These are phyloP conservation scores for Leccinum ponderosum DNA, from an alignment of 1,284 basidiomycete species.

Conservation along the genomic window DNA sequence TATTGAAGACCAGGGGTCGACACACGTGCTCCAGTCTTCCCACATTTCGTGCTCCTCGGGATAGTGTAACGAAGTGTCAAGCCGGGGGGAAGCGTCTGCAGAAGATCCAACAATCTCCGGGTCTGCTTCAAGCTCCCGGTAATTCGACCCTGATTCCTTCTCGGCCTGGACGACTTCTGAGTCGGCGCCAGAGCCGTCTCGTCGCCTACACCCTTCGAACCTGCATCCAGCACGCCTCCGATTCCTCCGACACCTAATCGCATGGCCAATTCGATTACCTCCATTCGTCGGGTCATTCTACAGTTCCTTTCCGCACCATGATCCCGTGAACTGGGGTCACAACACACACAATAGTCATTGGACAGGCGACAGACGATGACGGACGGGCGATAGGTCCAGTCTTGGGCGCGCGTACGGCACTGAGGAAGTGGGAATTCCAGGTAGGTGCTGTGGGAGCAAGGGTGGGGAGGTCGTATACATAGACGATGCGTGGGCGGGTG, in stretches of 20 bases:
- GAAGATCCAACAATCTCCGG: constrained; percentile 17
- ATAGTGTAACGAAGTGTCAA: constrained; percentile 7
- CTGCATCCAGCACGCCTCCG: constrained; percentile 63
- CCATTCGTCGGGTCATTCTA: constrained; percentile 62
- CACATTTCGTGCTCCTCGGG: constrained; percentile 51
- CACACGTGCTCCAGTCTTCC: constrained; percentile 68
- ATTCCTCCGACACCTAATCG: constrained; percentile 76
- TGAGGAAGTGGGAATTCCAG: constrained; percentile 81
- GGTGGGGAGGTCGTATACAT: constrained; percentile 78
- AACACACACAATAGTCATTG: constrained; percentile 81
- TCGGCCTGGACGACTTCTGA: constrained; percentile 6
- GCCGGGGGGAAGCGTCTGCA: constrained; percentile 11
- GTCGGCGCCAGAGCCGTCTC: constrained; percentile 6
- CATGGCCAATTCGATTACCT: constrained; percentile 78
- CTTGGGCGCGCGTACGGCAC: constrained; percentile 72
- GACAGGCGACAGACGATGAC: constrained; percentile 58
- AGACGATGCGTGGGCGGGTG: constrained; percentile 70
- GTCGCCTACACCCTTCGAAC: constrained; percentile 3
- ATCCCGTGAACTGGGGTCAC: constrained; percentile 71
- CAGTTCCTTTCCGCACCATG: constrained; percentile 53
- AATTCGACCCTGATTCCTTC: constrained; percentile 3
- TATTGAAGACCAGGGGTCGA: constrained; percentile 69
- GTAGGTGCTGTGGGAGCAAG: constrained; percentile 69
- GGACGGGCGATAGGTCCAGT: constrained; percentile 59
- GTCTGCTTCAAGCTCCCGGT: constrained; percentile 20